Percentiles rank a stretch among this genome's conserved stretches.
phyloP scores from a whole-genome alignment of 1,284 basidiomycete genomes.

The Ustilago shanxiensis region DNA sequence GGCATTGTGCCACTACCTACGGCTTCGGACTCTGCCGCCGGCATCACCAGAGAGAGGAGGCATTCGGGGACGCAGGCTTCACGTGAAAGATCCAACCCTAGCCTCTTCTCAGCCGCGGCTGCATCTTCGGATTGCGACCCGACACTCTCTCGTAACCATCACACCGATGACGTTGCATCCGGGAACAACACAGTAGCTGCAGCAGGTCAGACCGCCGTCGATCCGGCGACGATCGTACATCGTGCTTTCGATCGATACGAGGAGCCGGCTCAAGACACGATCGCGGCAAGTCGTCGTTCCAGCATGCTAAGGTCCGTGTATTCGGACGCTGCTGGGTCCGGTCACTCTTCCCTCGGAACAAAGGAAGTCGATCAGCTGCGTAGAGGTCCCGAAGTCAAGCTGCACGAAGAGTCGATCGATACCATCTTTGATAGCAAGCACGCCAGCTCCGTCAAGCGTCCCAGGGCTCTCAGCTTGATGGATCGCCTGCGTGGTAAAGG shows the following conservation, averaged over 20 bases:
- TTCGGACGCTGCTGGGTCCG: slow-evolving; percentile 6
- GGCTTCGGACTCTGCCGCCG: not conserved
- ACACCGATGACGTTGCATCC: not conserved
- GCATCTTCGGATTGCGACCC: slow-evolving; percentile 21
- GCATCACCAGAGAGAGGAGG: not conserved
- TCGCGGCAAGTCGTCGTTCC: not conserved
- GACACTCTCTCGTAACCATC: not conserved
- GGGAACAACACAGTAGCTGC: not conserved
- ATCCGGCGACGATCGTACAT: not conserved
- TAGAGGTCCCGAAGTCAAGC: slow-evolving; percentile 13
- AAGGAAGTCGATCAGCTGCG: slow-evolving; percentile 19
- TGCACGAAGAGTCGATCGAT: slow-evolving; percentile 7
- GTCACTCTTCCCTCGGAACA: slow-evolving; percentile 6
- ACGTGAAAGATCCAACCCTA: slow-evolving; percentile 4
- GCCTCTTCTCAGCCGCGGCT: slow-evolving; percentile 11
- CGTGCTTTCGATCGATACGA: slow-evolving; percentile 16
- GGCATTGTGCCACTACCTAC: not conserved
- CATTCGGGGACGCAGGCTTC: not conserved
- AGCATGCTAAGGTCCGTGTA: slow-evolving; percentile 15
- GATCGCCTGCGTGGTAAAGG: slow-evolving; percentile 15
- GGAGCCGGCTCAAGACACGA: slow-evolving; percentile 7
- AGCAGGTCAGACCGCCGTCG: not conserved
- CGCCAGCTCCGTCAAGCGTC: not conserved
- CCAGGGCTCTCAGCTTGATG: slow-evolving; percentile 19
- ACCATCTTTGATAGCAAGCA: slow-evolving; percentile 11